A percentile compares a stretch with the other conserved stretches of the same genome.
Evolutionary conservation across 495 filamentous ascomycete species (phyloP).

Genomic region (Penicillium roqueforti): DNA sequence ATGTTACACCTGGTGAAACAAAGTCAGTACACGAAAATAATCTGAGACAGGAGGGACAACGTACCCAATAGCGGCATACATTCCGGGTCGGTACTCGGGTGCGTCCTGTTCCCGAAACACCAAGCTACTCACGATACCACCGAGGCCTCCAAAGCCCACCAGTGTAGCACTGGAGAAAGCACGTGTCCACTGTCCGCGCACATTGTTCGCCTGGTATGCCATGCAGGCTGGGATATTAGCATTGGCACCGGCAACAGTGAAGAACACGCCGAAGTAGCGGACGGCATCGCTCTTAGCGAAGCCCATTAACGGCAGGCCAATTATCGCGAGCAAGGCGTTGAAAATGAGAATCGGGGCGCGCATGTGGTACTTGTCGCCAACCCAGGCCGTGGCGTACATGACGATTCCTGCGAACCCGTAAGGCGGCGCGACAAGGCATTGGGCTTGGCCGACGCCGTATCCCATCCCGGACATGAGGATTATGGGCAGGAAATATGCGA

Average conservation of each 20-base stretch:
- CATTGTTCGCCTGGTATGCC: conserved; percentile 64
- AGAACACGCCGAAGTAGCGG: conserved; percentile 63
- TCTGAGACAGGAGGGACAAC: not conserved
- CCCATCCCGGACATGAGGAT: conserved; percentile 56
- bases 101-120: conserved; percentile 56
- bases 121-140: conserved; percentile 54
- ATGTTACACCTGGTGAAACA: conserved; percentile 33
- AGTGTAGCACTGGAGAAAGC: conserved; percentile 56
- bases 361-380: conserved; percentile 53
- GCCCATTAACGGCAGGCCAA: conserved; percentile 51
- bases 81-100: conserved; percentile 55
- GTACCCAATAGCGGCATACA: conserved; percentile 46
- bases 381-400: conserved; percentile 51
- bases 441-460: conserved; percentile 50
- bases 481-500: conserved; percentile 65
- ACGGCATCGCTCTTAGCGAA: conserved; percentile 46
- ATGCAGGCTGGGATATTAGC: conserved; percentile 55
- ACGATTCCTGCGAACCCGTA: conserved; percentile 57
- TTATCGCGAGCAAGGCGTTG: conserved; percentile 49
- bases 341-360: conserved; percentile 55
- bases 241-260: conserved; percentile 56
- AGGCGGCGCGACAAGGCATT: conserved; percentile 62
- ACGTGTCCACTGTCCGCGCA: conserved; percentile 64
- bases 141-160: conserved; percentile 52
- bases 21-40: conserved; percentile 8